Percentiles rank a stretch among this genome's conserved stretches.
Evolutionary conservation across 139 green algal genomes (phyloP).

Genomic region (Nannochloris sp.): DNA sequence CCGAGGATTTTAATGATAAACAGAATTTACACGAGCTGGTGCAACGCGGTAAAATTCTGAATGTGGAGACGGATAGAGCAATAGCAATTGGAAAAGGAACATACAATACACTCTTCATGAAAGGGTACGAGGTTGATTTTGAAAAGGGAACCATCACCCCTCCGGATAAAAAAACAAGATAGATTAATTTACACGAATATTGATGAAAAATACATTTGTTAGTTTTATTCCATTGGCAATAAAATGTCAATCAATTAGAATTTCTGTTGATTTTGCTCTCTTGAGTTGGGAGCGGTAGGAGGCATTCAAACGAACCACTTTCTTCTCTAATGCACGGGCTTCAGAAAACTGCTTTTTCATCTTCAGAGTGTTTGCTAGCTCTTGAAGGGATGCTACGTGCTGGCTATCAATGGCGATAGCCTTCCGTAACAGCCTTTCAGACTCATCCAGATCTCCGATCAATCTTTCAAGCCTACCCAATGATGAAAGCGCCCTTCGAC

Average conservation of each 20-base stretch:
- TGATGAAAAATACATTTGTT: background rate
- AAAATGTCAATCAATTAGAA: background rate
- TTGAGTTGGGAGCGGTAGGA: background rate
- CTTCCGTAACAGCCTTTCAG: slow-evolving; percentile 16
- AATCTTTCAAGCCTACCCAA: slow-evolving; percentile 30
- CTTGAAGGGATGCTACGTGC: slow-evolving; percentile 24
- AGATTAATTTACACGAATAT: background rate
- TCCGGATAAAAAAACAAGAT: slow-evolving; percentile 6
- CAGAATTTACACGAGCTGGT: slow-evolving; percentile 35
- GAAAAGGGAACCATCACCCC: slow-evolving; percentile 20
- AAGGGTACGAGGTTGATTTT: slow-evolving; percentile 21
- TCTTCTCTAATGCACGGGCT: slow-evolving; percentile 17
- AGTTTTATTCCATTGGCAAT: no score
- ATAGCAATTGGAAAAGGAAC: slow-evolving; percentile 47
- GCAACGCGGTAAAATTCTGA: slow-evolving; percentile 31
- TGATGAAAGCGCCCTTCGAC: slow-evolving; percentile 9
- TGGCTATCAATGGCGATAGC: slow-evolving; percentile 27
- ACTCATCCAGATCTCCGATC: slow-evolving; percentile 19
- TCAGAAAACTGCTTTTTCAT: slow-evolving; percentile 9
- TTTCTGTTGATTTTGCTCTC: background rate
- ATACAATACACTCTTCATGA: slow-evolving; percentile 43
- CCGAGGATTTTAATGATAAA: background rate
- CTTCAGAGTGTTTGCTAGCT: slow-evolving; percentile 25
- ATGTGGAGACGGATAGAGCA: slow-evolving; percentile 31
- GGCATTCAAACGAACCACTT: slow-evolving; percentile 9